These are phyloP conservation scores for Alternaria angustiovoidea DNA, from an alignment of 2,329 filamentous ascomycete species.

Conservation along the genomic window DNA sequence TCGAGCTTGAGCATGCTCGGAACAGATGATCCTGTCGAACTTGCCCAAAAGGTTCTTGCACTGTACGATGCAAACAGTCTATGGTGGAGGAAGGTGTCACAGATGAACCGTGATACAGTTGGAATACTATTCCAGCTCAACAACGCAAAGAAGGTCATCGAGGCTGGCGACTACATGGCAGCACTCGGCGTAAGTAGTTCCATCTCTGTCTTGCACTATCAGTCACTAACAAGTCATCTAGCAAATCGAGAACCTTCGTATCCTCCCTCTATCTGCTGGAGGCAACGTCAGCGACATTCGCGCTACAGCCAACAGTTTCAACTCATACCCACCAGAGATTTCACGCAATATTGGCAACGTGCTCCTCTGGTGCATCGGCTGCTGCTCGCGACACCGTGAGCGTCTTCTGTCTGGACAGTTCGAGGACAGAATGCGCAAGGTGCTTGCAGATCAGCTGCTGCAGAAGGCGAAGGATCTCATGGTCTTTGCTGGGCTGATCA, in stretches of 20 bases:
- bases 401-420: slow-evolving; percentile 74
- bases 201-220: neutral
- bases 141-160: slow-evolving; percentile 66
- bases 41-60: slow-evolving; percentile 69
- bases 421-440: slow-evolving; percentile 67
- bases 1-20: slow-evolving; percentile 69
- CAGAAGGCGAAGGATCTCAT: slow-evolving; percentile 89
- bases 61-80: slow-evolving; percentile 69
- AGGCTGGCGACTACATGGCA: slow-evolving; percentile 65
- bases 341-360: slow-evolving; percentile 90
- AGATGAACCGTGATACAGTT: slow-evolving; percentile 66
- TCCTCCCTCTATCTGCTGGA: slow-evolving; percentile 78
- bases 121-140: slow-evolving; percentile 68
- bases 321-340: slow-evolving; percentile 78
- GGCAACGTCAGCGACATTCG: slow-evolving; percentile 84
- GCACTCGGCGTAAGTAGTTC: slow-evolving; percentile 69
- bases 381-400: slow-evolving; percentile 77
- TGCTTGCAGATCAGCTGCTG: slow-evolving; percentile 71
- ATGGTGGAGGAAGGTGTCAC: slow-evolving; percentile 67
- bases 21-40: slow-evolving; percentile 70
- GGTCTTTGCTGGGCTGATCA: slow-evolving; percentile 90
- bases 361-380: slow-evolving; percentile 91
- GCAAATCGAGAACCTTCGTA: slow-evolving; percentile 77
- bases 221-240: slow-evolving; percentile 44
- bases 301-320: slow-evolving; percentile 80